Conservation (phyloP, 2,329 filamentous ascomycete species). For the Fulvia fulva region DNA sequence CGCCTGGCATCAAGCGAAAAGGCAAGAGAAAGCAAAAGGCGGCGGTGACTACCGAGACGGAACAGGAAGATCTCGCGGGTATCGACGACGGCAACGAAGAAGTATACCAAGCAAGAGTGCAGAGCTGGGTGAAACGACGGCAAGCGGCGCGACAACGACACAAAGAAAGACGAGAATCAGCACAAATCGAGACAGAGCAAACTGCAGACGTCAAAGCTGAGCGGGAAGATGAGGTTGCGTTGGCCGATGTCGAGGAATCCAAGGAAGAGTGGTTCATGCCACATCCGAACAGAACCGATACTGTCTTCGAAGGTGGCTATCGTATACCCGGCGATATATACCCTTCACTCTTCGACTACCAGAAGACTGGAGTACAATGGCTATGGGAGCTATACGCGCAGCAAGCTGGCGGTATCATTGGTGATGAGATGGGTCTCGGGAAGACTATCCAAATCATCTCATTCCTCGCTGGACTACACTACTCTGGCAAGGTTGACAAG, state of each 20-base stretch:
- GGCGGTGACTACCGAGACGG: constrained; percentile 24
- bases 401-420: constrained; percentile 87
- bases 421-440: constrained; percentile 97
- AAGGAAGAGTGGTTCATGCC: constrained; percentile 75
- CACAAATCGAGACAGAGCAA: constrained; percentile 9
- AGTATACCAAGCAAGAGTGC: constrained; percentile 71
- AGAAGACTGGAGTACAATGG: constrained; percentile 96
- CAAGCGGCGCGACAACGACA: constrained; percentile 53
- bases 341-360: constrained; percentile 89
- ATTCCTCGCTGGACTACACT: constrained; percentile 85
- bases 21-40: constrained; percentile 25
- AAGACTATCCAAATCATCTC: constrained; percentile 83
- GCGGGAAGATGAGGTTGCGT: constrained; percentile 33
- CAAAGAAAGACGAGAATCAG: constrained; percentile 13
- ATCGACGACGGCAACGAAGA: constrained; percentile 87
- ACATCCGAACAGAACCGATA: constrained; percentile 76
- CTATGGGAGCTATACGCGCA: constrained; percentile 87
- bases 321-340: constrained; percentile 89
- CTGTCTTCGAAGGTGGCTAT: constrained; percentile 69
- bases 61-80: constrained; percentile 54
- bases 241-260: constrained; percentile 33
- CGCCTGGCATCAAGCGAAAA: constrained; percentile 39
- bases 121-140: constrained; percentile 67
- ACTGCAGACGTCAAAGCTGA: constrained; percentile 15
- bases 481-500: constrained; percentile 77